phyloP scores from a whole-genome alignment of 495 filamentous ascomycete genomes.

The Penicillium malachiteum region DNA sequence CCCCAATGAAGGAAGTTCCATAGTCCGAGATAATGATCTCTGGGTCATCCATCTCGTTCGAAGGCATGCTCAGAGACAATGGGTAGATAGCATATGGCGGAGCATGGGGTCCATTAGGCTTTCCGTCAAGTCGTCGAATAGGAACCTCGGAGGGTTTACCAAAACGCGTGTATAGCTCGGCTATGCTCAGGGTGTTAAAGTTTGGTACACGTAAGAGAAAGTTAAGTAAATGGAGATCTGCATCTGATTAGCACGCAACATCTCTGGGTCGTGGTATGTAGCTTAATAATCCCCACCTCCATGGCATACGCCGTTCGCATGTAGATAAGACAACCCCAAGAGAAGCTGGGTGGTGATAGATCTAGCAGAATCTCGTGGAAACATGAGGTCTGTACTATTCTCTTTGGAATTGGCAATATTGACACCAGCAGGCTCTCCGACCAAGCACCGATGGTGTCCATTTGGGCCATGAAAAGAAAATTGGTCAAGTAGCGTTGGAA shows the following conservation, averaged over 20 bases:
- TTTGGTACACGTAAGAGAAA: conserved; percentile 20
- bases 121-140: conserved; percentile 23
- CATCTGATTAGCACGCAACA: conserved; percentile 13
- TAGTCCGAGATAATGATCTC: conserved; percentile 27
- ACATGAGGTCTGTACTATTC: conserved; percentile 23
- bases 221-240: conserved; percentile 26
- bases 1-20: conserved; percentile 22
- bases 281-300: too few relatives aligned
- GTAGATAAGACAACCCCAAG: conserved; percentile 24
- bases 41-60: conserved; percentile 21
- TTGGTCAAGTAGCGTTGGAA: conserved; percentile 21
- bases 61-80: conserved; percentile 17
- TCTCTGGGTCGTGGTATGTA: too few relatives aligned
- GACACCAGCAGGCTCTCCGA: conserved; percentile 27
- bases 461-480: conserved; percentile 31
- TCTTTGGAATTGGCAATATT: conserved; percentile 31
- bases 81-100: conserved; percentile 22
- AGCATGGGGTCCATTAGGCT: conserved; percentile 20
- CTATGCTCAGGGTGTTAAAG: conserved; percentile 17
- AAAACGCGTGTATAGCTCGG: conserved; percentile 24
- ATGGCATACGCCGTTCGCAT: conserved; percentile 21
- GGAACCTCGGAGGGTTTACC: conserved; percentile 23
- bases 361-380: conserved; percentile 27
- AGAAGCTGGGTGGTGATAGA: conserved; percentile 25
- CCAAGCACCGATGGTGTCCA: conserved; percentile 29